Evolutionary conservation across 352 stramenopile genomes (phyloP).

Genomic region (Phytophthora agathidicida): DNA sequence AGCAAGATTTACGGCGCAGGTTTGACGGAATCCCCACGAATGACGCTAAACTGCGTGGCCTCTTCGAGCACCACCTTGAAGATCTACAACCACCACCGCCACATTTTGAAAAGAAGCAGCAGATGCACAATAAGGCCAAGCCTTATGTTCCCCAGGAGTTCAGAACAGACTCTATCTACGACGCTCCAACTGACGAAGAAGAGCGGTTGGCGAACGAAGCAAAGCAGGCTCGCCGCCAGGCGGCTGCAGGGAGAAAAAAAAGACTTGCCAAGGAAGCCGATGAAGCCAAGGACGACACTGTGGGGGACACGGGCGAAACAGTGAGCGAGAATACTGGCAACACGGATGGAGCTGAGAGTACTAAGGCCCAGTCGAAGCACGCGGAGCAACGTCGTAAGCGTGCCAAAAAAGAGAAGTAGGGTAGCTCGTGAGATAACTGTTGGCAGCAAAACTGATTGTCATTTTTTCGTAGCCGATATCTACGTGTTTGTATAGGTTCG

Average conservation of each 20-base stretch:
- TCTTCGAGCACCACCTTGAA: not conserved
- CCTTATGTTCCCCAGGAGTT: slow-evolving; percentile 21
- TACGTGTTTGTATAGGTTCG: too few relatives aligned
- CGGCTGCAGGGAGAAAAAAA: not conserved
- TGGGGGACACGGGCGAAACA: too few relatives aligned
- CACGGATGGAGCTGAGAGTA: too few relatives aligned
- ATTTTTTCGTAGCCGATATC: too few relatives aligned
- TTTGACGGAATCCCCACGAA: not conserved
- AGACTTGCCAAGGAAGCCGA: too few relatives aligned
- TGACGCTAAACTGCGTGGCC: not conserved
- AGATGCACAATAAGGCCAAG: slow-evolving; percentile 18
- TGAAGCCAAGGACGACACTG: too few relatives aligned
- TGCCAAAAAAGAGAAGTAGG: too few relatives aligned
- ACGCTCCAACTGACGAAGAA: slow-evolving; percentile 2
- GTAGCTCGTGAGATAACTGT: too few relatives aligned
- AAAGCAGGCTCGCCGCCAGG: not conserved
- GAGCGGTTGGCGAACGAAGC: not conserved
- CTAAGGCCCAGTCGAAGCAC: too few relatives aligned
- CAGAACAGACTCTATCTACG: slow-evolving; percentile 10
- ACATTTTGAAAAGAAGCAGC: slow-evolving; percentile 11
- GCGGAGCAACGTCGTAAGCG: too few relatives aligned
- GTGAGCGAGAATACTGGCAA: too few relatives aligned
- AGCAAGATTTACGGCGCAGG: not conserved
- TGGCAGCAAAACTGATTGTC: too few relatives aligned
- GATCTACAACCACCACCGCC: not conserved